Evolutionary conservation across 2,329 filamentous ascomycete species (phyloP).

Genomic region (Ophiocordyceps camponoti-saundersi): DNA sequence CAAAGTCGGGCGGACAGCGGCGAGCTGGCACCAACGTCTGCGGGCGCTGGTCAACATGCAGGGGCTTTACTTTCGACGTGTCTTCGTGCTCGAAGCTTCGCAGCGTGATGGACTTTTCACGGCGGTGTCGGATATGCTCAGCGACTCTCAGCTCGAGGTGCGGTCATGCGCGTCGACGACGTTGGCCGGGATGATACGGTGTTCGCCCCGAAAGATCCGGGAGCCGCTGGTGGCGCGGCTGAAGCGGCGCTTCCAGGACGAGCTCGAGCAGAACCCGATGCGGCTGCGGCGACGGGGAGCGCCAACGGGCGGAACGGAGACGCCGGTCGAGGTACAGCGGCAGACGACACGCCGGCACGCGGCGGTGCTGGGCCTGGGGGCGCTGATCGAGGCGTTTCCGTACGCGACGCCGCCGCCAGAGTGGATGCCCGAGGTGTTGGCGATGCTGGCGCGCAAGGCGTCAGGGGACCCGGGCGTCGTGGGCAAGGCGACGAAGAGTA

Average conservation of each 20-base stretch:
- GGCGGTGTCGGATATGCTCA: slow-evolving; percentile 90
- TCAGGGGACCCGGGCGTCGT: slow-evolving; percentile 83
- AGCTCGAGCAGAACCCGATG: slow-evolving; percentile 71
- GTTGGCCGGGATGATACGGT: slow-evolving; percentile 92
- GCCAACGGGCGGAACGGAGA: slow-evolving; percentile 40
- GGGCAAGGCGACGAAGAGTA: slow-evolving; percentile 86
- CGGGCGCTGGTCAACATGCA: slow-evolving; percentile 96
- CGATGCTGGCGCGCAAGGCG: slow-evolving; percentile 67
- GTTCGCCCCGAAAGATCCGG: slow-evolving; percentile 68
- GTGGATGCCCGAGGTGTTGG: slow-evolving; percentile 90
- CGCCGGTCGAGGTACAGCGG: slow-evolving; percentile 52
- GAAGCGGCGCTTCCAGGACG: slow-evolving; percentile 60
- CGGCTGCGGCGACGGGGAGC: slow-evolving; percentile 50
- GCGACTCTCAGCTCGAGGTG: slow-evolving; percentile 83
- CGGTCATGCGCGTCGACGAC: slow-evolving; percentile 85
- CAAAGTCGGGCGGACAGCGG: slow-evolving; percentile 66
- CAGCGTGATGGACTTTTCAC: slow-evolving; percentile 73
- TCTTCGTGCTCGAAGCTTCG: slow-evolving; percentile 64
- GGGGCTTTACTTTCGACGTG: slow-evolving; percentile 89
- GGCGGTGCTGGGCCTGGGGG: slow-evolving; percentile 78
- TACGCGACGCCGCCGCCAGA: slow-evolving; percentile 81
- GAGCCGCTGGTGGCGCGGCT: slow-evolving; percentile 60
- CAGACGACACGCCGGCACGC: slow-evolving; percentile 74
- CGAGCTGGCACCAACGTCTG: slow-evolving; percentile 89
- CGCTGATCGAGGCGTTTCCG: slow-evolving; percentile 87